Conservation (phyloP, 78 protist species). For the Polysphondylium violaceum region DNA sequence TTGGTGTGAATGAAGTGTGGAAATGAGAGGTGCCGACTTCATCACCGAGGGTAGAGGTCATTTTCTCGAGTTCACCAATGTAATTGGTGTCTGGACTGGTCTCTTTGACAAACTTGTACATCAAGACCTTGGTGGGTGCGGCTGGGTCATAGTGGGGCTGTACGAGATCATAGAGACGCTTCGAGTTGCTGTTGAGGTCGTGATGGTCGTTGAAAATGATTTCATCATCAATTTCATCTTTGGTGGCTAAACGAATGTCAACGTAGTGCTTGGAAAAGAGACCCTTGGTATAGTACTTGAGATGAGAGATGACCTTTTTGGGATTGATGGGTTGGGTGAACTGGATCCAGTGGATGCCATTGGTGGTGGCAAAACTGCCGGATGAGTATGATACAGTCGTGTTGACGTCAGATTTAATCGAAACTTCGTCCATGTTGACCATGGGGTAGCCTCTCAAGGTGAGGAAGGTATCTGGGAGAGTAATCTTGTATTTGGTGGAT, state of each 20-base stretch:
- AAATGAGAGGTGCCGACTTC: not conserved
- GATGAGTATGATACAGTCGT: not conserved
- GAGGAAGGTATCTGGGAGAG: slow-evolving; percentile 28
- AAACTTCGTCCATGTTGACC: not conserved
- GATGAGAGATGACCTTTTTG: not conserved
- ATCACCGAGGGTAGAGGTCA: slow-evolving; percentile 9
- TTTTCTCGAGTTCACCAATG: not conserved
- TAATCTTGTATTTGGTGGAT: slow-evolving; percentile 35
- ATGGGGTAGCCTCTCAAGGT: slow-evolving; percentile 18
- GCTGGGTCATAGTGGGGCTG: not conserved
- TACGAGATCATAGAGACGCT: not conserved
- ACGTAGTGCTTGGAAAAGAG: slow-evolving; percentile 6
- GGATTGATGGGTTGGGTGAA: slow-evolving; percentile 46
- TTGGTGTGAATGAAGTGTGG: slow-evolving; percentile 5
- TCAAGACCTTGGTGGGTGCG: not conserved
- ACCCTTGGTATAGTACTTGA: slow-evolving; percentile 7
- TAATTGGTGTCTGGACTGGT: not conserved
- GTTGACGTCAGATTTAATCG: not conserved
- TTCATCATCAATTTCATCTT: slow-evolving; percentile 35
- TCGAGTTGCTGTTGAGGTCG: not conserved
- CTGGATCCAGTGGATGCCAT: slow-evolving; percentile 7
- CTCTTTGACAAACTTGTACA: slow-evolving; percentile 2
- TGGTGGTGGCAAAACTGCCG: not conserved
- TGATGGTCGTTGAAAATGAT: not conserved
- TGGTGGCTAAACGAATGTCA: slow-evolving; percentile 58